These are phyloP conservation scores for Ganoderma sinense DNA, from an alignment of 1,284 basidiomycete genomes.

Conservation along the genomic window DNA sequence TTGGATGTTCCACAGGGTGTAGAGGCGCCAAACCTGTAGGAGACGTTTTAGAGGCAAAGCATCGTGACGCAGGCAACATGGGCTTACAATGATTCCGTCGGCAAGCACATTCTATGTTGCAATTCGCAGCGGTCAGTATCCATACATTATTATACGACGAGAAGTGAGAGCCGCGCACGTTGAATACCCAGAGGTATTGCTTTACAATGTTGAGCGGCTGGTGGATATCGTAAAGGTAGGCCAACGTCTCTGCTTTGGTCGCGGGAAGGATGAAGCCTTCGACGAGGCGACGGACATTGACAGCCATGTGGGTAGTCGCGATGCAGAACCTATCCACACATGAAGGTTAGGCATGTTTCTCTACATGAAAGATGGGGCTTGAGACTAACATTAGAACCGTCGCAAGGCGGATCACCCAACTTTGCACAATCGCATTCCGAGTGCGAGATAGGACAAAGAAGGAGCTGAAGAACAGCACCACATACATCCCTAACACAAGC, in stretches of 20 bases:
- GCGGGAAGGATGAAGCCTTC: slow-evolving; percentile 5
- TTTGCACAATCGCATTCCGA: not conserved
- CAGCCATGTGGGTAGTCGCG: slow-evolving; percentile 1
- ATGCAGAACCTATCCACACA: slow-evolving; percentile 1
- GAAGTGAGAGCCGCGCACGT: not conserved
- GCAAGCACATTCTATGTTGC: not conserved
- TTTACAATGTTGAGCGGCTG: slow-evolving; percentile 4
- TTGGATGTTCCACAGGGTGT: slow-evolving; percentile 3
- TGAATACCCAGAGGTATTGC: slow-evolving; percentile 6
- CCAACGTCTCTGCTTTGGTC: slow-evolving; percentile 1
- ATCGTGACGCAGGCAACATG: not conserved
- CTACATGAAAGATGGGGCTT: not conserved
- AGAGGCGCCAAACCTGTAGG: not conserved
- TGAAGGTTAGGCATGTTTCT: not conserved
- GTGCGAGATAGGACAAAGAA: not conserved
- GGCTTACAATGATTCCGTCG: not conserved
- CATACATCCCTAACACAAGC: not conserved
- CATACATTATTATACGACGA: not conserved
- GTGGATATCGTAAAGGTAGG: slow-evolving; percentile 5
- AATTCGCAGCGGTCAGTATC: not conserved
- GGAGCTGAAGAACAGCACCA: slow-evolving; percentile 5
- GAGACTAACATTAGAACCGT: not conserved
- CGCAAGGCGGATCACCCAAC: slow-evolving; percentile 1
- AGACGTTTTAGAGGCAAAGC: not conserved
- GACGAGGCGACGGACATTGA: slow-evolving; percentile 2